These are phyloP conservation scores for Vitis vinifera DNA, from an alignment of 164 flowering plant species.

Conservation along the genomic window ASM3070453v1 NC_081823.1:192001-192500, in stretches of 20 bases:
- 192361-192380: conserved; percentile 38
- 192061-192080: too few relatives aligned
- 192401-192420: conserved; percentile 93
- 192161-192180: too few relatives aligned
- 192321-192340: background rate
- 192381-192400: conserved; percentile 74
- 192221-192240: background rate
- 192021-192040: too few relatives aligned
- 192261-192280: background rate
- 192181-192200: too few relatives aligned
- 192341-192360: background rate
- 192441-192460: conserved; percentile 55
- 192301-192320: background rate
- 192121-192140: too few relatives aligned
- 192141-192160: too few relatives aligned
- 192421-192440: conserved; percentile 83
- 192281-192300: background rate
- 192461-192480: conserved; percentile 91
- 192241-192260: background rate
- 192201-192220: too few relatives aligned
- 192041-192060: too few relatives aligned
- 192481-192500: conserved; percentile 82
- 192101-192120: too few relatives aligned
- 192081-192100: too few relatives aligned
- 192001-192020: too few relatives aligned